Evolutionary conservation across 192 early-diverging fungal species (phyloP), one percentile per base, ranked within the genome.

Genomic region (Coemansia sp.): DNA sequence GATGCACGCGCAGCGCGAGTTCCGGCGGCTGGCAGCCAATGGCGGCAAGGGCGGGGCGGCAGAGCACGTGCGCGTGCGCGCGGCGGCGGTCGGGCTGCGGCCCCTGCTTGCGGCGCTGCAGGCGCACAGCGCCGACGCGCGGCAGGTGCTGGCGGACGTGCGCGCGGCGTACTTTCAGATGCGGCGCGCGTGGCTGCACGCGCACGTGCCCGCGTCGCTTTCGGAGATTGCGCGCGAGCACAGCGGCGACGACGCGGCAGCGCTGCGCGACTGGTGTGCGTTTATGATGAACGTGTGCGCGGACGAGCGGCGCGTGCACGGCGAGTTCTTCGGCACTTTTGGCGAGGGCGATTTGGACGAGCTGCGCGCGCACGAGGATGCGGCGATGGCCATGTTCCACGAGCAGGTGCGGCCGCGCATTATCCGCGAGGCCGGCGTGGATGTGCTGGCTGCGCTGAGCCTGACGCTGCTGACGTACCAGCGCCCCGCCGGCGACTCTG

Each of bases 381-480:
- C 80, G 0, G 66, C 92, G 6, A 85, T 87, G 49, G 82, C 84
- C 35, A 77, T 87, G 54, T 80, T 98, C 14, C 90, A 95, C 60
- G 90, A 95, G 53, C 85, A 89, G 27, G 79, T 96, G 21, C 86
- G 96, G 4, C 94, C 95, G 24, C 74, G 89, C 9, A 92, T 98
- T 44, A 90, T 97, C 56, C 88, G 91, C 58, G 92, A 96, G 62
- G 76, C 83, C 16, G 78, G 85, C 28, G 93, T 97, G 16, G 87
- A 88, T 28, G 83, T 83, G 18, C 81, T 98, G 8, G 91, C 95
- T 0, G 92, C 89, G 24, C 70, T 98, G 5, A 95, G 91, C 54
- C 80, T 64, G 43, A 71, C 61, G 30, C 64, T 76, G 33, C 52
- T 66, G 40, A 74, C 62, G 24, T 75, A 64, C 50, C 60, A 59